Evolutionary conservation across 352 stramenopile species (phyloP), one percentile per base, ranked within the genome.

Genomic region (Pythium myriotylum): DNA sequence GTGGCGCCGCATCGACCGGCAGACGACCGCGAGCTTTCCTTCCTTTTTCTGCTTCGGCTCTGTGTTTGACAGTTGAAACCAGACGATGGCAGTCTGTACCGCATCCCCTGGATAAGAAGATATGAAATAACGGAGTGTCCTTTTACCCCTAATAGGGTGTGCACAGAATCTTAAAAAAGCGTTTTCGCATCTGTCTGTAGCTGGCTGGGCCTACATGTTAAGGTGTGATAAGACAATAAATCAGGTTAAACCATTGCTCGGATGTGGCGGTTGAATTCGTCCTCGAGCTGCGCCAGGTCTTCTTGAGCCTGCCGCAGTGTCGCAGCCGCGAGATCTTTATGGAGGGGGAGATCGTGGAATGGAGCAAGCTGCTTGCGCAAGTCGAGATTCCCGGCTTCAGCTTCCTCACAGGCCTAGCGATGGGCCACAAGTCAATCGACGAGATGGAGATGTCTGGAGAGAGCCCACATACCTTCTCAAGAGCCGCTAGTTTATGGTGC

Each of bases 261-360:
- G 65, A 84, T 84, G 50, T 78, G 68, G 13, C 67, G 53, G 51
- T 78, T 76, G 68, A 84, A 82, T 41, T 78, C 62, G 39, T 81
- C 73, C 57, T 84, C 73, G 19, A 84, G 65, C 13, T 53, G 68
- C 59, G 67, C 59, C 26, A 84, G 64, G 47, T 80, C 70, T 23
- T 65, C 55, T 40, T 72, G 60, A 2, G 71, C 70, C 13, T 76
- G 57, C 7, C 61, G 47, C 33, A 84, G 63, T 10, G 70, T 62
- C 33, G 70, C 67, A 24, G 65, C 65, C 2, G 73, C 76, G n/a
- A 72, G 47, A 17, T 81, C 65, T 54, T 74, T 74, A 56, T 68
- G 54, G 1, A 84, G 57, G 20, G 76, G 71, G 6, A 84, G 52
- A 4, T 65, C 68, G 45, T 84, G 70, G 51, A 72, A 84, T 8